Evolutionary conservation across 805 yeast species (phyloP).

Genomic region (Saccharomycopsis fibuligera): DNA sequence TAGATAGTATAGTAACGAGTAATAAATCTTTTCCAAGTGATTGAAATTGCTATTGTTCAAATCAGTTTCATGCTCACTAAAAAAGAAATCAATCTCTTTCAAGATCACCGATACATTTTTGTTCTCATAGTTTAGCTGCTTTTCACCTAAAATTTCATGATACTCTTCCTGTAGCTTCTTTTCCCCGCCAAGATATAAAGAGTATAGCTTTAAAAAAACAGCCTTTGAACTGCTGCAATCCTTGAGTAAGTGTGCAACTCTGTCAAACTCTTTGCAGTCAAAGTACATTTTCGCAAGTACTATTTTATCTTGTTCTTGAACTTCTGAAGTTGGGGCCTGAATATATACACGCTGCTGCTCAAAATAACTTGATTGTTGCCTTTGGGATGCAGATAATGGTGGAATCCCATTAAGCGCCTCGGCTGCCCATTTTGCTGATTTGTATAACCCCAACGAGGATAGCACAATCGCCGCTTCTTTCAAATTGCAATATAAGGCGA

Average conservation of each 20-base stretch:
- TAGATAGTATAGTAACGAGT: slow-evolving; percentile 53
- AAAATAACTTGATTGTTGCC: neutral
- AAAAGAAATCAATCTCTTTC: slow-evolving; percentile 32
- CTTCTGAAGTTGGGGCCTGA: slow-evolving; percentile 17
- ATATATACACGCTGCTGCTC: slow-evolving; percentile 1
- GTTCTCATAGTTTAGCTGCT: slow-evolving; percentile 30
- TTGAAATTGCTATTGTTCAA: neutral
- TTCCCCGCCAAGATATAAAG: slow-evolving; percentile 72
- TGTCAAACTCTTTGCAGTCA: slow-evolving; percentile 76
- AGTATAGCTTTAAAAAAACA: slow-evolving; percentile 58
- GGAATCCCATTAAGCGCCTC: slow-evolving; percentile 68
- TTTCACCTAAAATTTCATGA: slow-evolving; percentile 53
- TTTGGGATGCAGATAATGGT: slow-evolving; percentile 23
- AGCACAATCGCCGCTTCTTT: slow-evolving; percentile 11
- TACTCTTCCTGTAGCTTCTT: slow-evolving; percentile 62
- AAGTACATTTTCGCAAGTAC: slow-evolving; percentile 67
- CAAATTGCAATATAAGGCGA: slow-evolving; percentile 6
- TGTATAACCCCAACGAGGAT: slow-evolving; percentile 14
- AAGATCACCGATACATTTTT: slow-evolving; percentile 30
- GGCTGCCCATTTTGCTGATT: slow-evolving; percentile 67
- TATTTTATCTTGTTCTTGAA: slow-evolving; percentile 38
- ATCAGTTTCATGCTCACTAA: too few relatives aligned
- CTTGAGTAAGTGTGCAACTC: slow-evolving; percentile 58
- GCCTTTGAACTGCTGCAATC: slow-evolving; percentile 46
- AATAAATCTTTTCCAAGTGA: slow-evolving; percentile 5